These are phyloP conservation scores for Elymus sibiricus DNA, from an alignment of 176 grass and related monocot species.

Conservation along the genomic window DNA sequence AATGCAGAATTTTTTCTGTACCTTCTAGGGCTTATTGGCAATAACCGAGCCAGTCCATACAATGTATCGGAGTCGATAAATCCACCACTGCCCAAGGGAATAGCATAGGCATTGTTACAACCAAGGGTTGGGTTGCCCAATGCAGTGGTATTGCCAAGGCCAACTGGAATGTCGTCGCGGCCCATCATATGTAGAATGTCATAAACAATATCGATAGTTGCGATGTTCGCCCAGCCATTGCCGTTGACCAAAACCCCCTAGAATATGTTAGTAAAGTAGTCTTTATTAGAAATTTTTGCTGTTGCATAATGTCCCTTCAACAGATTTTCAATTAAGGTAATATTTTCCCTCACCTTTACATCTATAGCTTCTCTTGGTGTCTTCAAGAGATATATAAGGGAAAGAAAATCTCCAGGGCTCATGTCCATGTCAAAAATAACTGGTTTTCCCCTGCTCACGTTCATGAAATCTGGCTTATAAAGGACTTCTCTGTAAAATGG, in stretches of 20 bases:
- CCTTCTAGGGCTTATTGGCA: slow-evolving; percentile 92
- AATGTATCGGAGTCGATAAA: slow-evolving; percentile 85
- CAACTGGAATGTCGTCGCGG: slow-evolving; percentile 80
- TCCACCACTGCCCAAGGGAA: slow-evolving; percentile 71
- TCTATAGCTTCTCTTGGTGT: slow-evolving; percentile 60
- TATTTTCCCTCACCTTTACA: slow-evolving; percentile 56
- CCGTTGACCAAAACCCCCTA: slow-evolving; percentile 73
- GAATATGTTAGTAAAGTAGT: not conserved
- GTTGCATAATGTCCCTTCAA: slow-evolving; percentile 4
- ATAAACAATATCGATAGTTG: slow-evolving; percentile 78
- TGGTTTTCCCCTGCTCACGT: slow-evolving; percentile 41
- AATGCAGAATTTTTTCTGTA: slow-evolving; percentile 23
- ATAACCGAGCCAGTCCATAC: slow-evolving; percentile 59
- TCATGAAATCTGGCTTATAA: slow-evolving; percentile 51
- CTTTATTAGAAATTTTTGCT: not conserved
- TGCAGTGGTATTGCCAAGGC: slow-evolving; percentile 60
- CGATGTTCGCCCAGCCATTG: slow-evolving; percentile 79
- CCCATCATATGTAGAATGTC: slow-evolving; percentile 98
- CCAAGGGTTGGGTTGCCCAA: slow-evolving; percentile 50
- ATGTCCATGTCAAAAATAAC: slow-evolving; percentile 93
- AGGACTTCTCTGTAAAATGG: slow-evolving; percentile 67
- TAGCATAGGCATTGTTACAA: slow-evolving; percentile 66
- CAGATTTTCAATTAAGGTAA: not conserved
- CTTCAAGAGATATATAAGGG: slow-evolving; percentile 89
- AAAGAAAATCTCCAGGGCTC: slow-evolving; percentile 90